Percentiles rank a stretch among this genome's conserved stretches.
Evolutionary conservation across 2,329 filamentous ascomycete genomes (phyloP).

Genomic region (Aspergillus thermomutatus): DNA sequence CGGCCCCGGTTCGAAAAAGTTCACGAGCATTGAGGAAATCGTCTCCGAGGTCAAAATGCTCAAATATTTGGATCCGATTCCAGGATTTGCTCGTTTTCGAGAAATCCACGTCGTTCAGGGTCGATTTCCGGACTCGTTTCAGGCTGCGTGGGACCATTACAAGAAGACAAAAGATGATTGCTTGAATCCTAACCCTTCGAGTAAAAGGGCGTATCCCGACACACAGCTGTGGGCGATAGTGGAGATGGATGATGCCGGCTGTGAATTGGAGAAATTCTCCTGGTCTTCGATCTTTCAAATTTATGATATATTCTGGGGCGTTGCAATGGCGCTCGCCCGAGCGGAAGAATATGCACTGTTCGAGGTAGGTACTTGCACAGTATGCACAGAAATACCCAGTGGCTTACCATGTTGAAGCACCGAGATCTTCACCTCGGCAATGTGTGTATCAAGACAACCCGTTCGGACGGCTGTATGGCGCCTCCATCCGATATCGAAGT

Average conservation of each 20-base stretch:
- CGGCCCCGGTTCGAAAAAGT: conserved; percentile 41
- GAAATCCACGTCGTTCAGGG: conserved; percentile 58
- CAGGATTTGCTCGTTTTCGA: conserved; percentile 62
- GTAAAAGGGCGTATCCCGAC: conserved; percentile 51
- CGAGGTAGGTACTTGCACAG: conserved; percentile 40
- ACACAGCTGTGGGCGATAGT: conserved; percentile 61
- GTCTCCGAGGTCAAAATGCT: conserved; percentile 52
- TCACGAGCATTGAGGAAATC: conserved; percentile 48
- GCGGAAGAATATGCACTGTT: conserved; percentile 60
- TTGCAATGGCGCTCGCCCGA: conserved; percentile 59
- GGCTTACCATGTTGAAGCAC: conserved; percentile 41
- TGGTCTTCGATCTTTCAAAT: conserved; percentile 46
- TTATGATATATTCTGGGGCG: conserved; percentile 66
- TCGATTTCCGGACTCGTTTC: conserved; percentile 51
- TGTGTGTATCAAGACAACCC: conserved; percentile 53
- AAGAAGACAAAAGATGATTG: conserved; percentile 43
- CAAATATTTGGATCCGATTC: conserved; percentile 56
- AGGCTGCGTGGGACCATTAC: conserved; percentile 42
- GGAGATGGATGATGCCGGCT: conserved; percentile 65
- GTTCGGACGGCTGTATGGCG: conserved; percentile 29
- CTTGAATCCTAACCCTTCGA: conserved; percentile 56
- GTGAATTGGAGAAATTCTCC: conserved; percentile 50
- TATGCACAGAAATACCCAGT: not conserved
- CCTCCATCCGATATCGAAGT: conserved; percentile 31
- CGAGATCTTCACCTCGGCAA: conserved; percentile 66